Base-by-base conservation (phyloP, 2,329 filamentous ascomycete species). In the Sclerotinia borealis region DNA sequence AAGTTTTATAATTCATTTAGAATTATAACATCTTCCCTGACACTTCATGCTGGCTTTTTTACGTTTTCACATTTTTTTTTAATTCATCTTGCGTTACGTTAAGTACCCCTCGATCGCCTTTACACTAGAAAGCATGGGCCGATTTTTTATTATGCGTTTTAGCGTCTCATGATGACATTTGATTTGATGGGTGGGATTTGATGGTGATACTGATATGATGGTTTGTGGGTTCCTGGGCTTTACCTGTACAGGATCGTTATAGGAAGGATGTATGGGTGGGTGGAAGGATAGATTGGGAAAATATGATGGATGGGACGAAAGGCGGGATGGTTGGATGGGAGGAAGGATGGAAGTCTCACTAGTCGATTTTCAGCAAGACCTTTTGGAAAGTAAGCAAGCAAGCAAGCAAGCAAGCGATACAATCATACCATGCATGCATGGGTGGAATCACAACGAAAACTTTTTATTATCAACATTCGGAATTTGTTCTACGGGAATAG, bases 1-100 rank as follows among this genome's bases (percentile, higher is more conserved):
- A 75, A 65, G 67, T 72, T 36, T 56, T 67, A 64, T 72, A 55
- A 66, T 48, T 17, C 29, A 36, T 45, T 45, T 15, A 64, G 17
- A 39, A n/a, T 36, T 22, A 48, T 22, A 43, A 15, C n/a, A 31
- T 31, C 27, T 31, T 43, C 54, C 29, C 8, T n/a, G 29, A 45
- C 41, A 31, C n/a, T 34, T 19, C 8, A 34, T 9, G 4, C 27
- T 34, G n/a, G 27, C 19, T 13, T 43, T 39, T 36, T 29, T 31
- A 41, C 34, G 25, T 47, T 58, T 15, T 47, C 47, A 15, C 36
- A 29, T n/a, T 29, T 55, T 37, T 37, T 34, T 37, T 47, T 31
- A 25, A 25, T 62, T 48, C 36, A 19, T 31, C 47, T 51, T 50
- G 22, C 36, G 34, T 39, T 37, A 29, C 43, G 29, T 22, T 31